Evolutionary conservation across 768 basidiomycete species (phyloP).

Genomic region (Suillus paluster): DNA sequence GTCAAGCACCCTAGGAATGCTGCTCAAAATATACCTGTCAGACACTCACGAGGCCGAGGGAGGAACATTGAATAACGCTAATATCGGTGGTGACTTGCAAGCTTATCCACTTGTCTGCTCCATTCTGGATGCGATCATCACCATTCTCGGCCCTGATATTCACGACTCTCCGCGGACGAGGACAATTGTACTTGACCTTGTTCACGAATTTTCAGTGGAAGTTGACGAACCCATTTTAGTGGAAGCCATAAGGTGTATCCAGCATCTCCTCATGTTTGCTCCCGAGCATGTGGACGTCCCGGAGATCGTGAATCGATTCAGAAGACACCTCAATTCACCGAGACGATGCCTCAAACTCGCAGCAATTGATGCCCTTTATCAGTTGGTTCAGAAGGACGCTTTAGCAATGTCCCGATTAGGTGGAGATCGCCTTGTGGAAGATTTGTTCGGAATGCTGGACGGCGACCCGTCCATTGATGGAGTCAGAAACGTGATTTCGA

Average conservation of each 20-base stretch:
- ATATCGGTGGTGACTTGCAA: slow-evolving; percentile 88
- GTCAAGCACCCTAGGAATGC: slow-evolving; percentile 84
- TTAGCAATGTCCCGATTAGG: slow-evolving; percentile 90
- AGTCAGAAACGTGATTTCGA: slow-evolving; percentile 88
- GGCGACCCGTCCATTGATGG: slow-evolving; percentile 94
- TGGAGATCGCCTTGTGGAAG: slow-evolving; percentile 92
- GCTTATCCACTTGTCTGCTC: slow-evolving; percentile 91
- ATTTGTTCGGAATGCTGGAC: slow-evolving; percentile 93
- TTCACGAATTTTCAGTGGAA: slow-evolving; percentile 84
- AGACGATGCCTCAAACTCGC: slow-evolving; percentile 88
- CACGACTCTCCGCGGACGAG: slow-evolving; percentile 84
- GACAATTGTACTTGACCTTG: slow-evolving; percentile 81
- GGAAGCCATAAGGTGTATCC: slow-evolving; percentile 94
- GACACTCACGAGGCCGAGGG: slow-evolving; percentile 95
- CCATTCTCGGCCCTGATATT: slow-evolving; percentile 93
- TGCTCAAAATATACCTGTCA: slow-evolving; percentile 86
- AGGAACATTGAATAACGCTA: slow-evolving; percentile 79
- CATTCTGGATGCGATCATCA: slow-evolving; percentile 92
- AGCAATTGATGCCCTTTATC: slow-evolving; percentile 94
- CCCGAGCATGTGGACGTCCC: slow-evolving; percentile 84
- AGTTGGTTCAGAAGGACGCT: slow-evolving; percentile 95
- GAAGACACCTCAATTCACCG: slow-evolving; percentile 77
- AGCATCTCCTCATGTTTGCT: slow-evolving; percentile 96
- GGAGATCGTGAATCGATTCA: slow-evolving; percentile 76
- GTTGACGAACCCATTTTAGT: slow-evolving; percentile 88